These are phyloP conservation scores for Berberis vulgaris DNA, from an alignment of 164 flowering plant genomes.

Conservation along the genomic window DNA sequence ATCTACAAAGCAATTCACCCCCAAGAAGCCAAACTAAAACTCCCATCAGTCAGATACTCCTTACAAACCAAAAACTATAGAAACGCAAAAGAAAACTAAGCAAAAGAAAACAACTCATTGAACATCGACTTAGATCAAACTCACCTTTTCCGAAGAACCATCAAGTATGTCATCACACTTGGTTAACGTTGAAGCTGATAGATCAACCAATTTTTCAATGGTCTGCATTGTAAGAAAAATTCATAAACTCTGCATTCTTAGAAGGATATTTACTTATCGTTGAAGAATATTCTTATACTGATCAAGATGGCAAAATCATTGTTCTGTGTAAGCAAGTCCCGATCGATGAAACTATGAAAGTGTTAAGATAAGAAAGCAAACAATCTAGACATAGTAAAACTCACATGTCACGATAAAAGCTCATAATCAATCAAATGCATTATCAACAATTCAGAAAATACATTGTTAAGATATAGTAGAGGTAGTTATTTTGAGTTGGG, in stretches of 20 bases:
- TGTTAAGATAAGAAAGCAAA: too few species aligned
- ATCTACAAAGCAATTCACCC: too few species aligned
- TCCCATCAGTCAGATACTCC: not conserved
- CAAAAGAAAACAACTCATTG: not conserved
- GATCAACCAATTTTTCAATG: constrained; percentile 43
- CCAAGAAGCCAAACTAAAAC: too few species aligned
- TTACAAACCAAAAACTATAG: not conserved
- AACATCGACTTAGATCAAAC: constrained; percentile 3
- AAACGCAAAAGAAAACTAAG: not conserved
- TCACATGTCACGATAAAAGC: too few species aligned
- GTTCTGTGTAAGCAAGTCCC: not conserved
- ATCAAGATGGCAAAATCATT: not conserved
- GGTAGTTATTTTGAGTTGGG: too few species aligned
- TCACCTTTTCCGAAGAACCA: constrained; percentile 24
- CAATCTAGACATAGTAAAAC: too few species aligned
- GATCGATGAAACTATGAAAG: too few species aligned
- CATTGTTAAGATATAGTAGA: too few species aligned
- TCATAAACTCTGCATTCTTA: not conserved
- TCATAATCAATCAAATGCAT: too few species aligned
- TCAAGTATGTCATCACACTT: constrained; percentile 17
- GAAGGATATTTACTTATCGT: not conserved
- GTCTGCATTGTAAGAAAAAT: constrained; percentile 30
- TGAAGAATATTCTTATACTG: not conserved
- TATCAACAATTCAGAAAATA: too few species aligned
- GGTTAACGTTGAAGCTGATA: constrained; percentile 25